phyloP scores from a whole-genome alignment of 1,284 basidiomycete species.

The Kalmanozyma brasiliensis region DNA sequence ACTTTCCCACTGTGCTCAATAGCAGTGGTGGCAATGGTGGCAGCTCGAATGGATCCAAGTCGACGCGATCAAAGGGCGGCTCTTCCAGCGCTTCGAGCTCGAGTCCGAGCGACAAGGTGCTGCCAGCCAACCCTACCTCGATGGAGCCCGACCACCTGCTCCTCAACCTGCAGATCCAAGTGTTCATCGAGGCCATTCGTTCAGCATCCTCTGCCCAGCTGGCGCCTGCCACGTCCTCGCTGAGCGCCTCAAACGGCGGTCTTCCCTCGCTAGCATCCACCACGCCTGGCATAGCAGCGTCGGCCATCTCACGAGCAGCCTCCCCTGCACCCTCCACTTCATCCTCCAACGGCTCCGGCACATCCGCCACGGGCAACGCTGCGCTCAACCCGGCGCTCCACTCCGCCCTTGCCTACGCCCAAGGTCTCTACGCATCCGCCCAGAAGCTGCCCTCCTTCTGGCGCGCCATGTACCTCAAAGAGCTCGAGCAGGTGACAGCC shows the following conservation, averaged over 20 bases:
- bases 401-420: conserved; percentile 52
- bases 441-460: conserved; percentile 53
- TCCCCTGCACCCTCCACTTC: conserved; percentile 54
- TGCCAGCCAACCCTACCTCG: conserved; percentile 60
- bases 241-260: conserved; percentile 13
- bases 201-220: conserved; percentile 68
- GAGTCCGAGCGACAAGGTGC: conserved; percentile 32
- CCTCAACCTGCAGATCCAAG: conserved; percentile 83
- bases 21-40: background rate
- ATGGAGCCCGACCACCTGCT: conserved; percentile 78
- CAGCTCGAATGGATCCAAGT: conserved; percentile 11
- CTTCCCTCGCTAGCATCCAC: conserved; percentile 38
- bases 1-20: conserved; percentile 62
- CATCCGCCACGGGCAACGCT: conserved; percentile 31
- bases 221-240: conserved; percentile 7
- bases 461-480: conserved; percentile 73
- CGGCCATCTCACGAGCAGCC: conserved; percentile 49
- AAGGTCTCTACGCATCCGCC: conserved; percentile 52
- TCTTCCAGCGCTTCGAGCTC: too few relatives aligned
- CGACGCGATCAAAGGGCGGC: conserved; percentile 6
- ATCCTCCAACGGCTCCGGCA: conserved; percentile 50
- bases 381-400: conserved; percentile 48
- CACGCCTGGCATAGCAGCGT: conserved; percentile 42
- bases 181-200: conserved; percentile 83
- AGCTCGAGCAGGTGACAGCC: conserved; percentile 78